Evolutionary conservation across 305 asterid species (phyloP), one percentile per base, ranked within the genome.

Genomic region (Lippia alba): DNA sequence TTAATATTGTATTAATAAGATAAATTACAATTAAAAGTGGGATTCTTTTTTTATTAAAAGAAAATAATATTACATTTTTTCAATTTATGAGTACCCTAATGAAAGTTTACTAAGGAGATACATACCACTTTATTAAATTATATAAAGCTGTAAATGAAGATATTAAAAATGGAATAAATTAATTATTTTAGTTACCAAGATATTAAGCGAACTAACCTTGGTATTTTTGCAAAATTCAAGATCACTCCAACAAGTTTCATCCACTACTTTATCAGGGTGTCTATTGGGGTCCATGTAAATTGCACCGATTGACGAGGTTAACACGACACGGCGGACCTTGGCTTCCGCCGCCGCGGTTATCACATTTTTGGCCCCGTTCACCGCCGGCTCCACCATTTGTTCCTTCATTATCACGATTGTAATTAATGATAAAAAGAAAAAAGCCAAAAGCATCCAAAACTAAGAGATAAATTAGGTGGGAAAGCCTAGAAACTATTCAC

Each of bases 341-440:
- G 90, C 84, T 49, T 89, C 94, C 4, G 96, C 96, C 24, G 96
- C 97, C 4, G 94, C 97, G 0, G 77, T 84, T 12, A 93, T 86
- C 80, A 93, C 97, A 74, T 77, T 63, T 73, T 81, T 82, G 7
- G 97, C 84, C 53, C 97, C 97, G 3, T 76, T 82, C 59, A 91
- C 94, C 14, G 98, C 91, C 8, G 98, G 98, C 86, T 89, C 97
- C 85, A 93, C 86, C 97, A 93, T 87, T 89, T 93, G 90, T 70
- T 93, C 96, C 98, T 92, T 66, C 39, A 41, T 56, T 44, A 12
- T 56, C 14, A 39, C n/a, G 2, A 57, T 18, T 8, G 54, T 4
- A 53, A 54, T 73, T 44, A 60, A 53, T 61, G 30, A 14, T 41
- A 24, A 24, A 24, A 24, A 16, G 3, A 24, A 24, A 24, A 16